Conservation (phyloP, 192 early-diverging fungal species). For the Endogone sp. region DNA sequence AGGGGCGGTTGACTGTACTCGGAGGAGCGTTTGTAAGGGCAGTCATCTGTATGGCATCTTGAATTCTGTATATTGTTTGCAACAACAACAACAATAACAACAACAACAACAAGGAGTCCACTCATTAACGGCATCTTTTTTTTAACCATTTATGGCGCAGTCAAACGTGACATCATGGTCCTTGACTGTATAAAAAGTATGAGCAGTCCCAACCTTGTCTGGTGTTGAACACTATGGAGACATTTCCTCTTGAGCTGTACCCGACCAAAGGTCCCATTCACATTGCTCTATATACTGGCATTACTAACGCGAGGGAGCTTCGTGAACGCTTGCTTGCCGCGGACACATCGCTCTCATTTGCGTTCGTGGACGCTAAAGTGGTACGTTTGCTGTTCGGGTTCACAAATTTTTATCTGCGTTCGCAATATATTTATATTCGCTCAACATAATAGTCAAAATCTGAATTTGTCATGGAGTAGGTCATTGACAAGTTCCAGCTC, state of each 20-base stretch:
- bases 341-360: slow-evolving; percentile 26
- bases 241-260: slow-evolving; percentile 28
- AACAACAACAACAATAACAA: too few species aligned
- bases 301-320: slow-evolving; percentile 32
- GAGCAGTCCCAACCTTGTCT: too few species aligned
- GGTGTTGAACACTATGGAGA: too few species aligned
- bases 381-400: slow-evolving; percentile 12
- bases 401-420: neutral
- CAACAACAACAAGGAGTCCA: too few species aligned
- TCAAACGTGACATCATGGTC: too few species aligned
- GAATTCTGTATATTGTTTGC: too few species aligned
- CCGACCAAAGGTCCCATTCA: slow-evolving; percentile 25
- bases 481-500: slow-evolving; percentile 46
- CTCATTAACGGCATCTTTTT: too few species aligned
- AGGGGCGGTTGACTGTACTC: too few species aligned
- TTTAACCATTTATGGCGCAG: too few species aligned
- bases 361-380: slow-evolving; percentile 34
- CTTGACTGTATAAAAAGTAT: too few species aligned
- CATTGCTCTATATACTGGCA: slow-evolving; percentile 25
- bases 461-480: slow-evolving; percentile 19
- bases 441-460: neutral
- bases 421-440: neutral
- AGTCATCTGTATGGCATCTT: too few species aligned
- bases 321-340: slow-evolving; percentile 27
- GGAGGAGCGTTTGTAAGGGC: too few species aligned